Base-by-base conservation (phyloP, 306 rosid genomes). In the Myrica gale region DNA sequence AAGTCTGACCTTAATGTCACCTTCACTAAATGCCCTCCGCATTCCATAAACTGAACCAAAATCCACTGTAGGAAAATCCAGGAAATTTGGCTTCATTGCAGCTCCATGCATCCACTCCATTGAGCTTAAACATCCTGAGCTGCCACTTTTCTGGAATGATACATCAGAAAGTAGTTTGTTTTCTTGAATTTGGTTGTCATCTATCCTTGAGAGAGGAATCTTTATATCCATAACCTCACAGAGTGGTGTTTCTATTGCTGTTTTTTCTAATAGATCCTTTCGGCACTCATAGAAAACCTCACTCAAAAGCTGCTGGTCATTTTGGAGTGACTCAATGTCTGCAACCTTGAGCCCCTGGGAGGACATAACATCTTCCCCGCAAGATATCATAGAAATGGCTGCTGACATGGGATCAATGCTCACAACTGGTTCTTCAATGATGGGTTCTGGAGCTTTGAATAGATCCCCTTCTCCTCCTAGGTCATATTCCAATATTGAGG, bases 401-500 rank as follows among this genome's bases (percentile, higher is more conserved):
- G 90, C 92, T 45, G 88, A 74, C 90, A 95, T 78, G 61, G 88
- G 92, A 88, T 90, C 89, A 41, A 87, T 71, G 80, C 87, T 82
- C 76, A 81, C 67, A 48, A 74, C 53, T 2, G 88, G 85, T 55
- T 95, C 99, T 84, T 89, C 97, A 12, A 90, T 71, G 52, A 95
- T 87, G 0, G 87, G 96, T 81, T 92, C 96, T 0, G 99, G 99
- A 60, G 99, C 99, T 81, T 90, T 90, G 83, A 96, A 96, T 52
- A 96, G 88, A 82, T 96, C 99, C 45, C 99, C 97, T 75, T 96
- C 98, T 54, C 86, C 96, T 69, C 92, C 97, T 84, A 88, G 81
- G 84, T 92, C 97, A 81, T 88, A 95, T 60, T 96, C 98, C 4
- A 84, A 87, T 74, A 96, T 85, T 77, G 92, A 90, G 66, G 80